Base-by-base conservation (phyloP, 306 rosid genomes). In the Urtica urens region DNA sequence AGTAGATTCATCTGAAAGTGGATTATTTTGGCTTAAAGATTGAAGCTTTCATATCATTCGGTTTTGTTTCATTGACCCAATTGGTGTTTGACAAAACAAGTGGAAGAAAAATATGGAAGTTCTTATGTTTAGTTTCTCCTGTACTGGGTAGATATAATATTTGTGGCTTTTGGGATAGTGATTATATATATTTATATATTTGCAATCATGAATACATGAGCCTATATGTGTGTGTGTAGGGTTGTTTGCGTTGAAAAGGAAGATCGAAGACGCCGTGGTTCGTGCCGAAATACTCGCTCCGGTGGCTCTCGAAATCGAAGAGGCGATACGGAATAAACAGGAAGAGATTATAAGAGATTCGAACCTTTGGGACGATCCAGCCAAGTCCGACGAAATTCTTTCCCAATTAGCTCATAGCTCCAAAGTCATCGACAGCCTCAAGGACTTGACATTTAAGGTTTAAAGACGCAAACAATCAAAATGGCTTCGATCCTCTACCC, bases 381-480 rank as follows among this genome's bases (percentile, higher is more conserved):
- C 71, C 27, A 81, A 81, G 64, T 78, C 96, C 34, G 65, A 65
- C 14, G 82, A 75, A 35, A 63, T 86, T 67, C 83, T 86, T 60
- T 72, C 74, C 68, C 65, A 81, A 65, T 70, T 86, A 37, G 96
- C 88, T 57, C 72, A 70, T 57, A 76, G 78, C 65, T 73, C 78
- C 41, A 86, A 72, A 74, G 75, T 72, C 42, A 83, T 86, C 51
- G 81, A 78, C 63, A 61, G 87, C 58, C 83, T 86, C 17, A 78
- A 79, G 74, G 96, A 86, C 62, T 47, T 86, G 37, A 76, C 70
- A 55, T 78, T 66, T 61, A 86, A 81, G 93, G 96, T 86, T 43
- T 48, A 63, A 35, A 22, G n/a, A 1, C 13, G 1, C 13, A 13
- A 31, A 28, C 10, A 28, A n/a, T n/a, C n/a, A 15, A 34, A 34